Base-by-base conservation (phyloP, 768 basidiomycete species). In the Boletus rubescentipes region DNA sequence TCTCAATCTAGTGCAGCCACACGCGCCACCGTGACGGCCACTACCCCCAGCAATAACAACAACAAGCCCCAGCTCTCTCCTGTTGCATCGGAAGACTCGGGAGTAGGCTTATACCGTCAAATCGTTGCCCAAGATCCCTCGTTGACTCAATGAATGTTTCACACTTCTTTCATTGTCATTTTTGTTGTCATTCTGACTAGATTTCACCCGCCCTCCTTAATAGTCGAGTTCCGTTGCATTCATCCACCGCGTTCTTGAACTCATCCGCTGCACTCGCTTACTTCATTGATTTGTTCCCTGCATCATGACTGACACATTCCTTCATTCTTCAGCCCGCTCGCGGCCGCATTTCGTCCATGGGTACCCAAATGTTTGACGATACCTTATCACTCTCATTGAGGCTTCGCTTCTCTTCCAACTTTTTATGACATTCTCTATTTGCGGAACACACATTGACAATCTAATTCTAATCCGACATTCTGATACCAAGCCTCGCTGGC, bases 91-190 rank as follows among this genome's bases (percentile, higher is more conserved):
- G 70, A 71, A 56, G 91, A 92, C 68, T 93, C 91, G 47, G 89
- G 87, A 59, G 88, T 93, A 58, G 89, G 86, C 60, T 71, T 93
- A 67, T 90, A 91, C 75, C 85, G 88, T 57, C 87, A 89, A 70
- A 82, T 92, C 70, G 77, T 91, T 64, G 85, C 83, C 47, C 82
- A 89, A 58, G 87, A 91, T 65, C 85, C 84, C 38, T 82, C 85
- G 57, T 74, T 91, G 68, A 80, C 79, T 61, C 71, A 72, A 53
- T 67, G 54, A n/a, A 68, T 55, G 35, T 58, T 51, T 41, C 34
- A 35, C 32, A 46, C 51, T 42, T 46, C 39, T 35, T 34, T 31
- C 9, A 23, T 30, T 31, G 40, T 18, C 26, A 16, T 49, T 58
- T 46, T 57, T 48, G 29, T 41, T 49, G 46, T 54, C 41, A 34